phyloP scores from a whole-genome alignment of 306 rosid species.

The Medicago ruthenica region DNA sequence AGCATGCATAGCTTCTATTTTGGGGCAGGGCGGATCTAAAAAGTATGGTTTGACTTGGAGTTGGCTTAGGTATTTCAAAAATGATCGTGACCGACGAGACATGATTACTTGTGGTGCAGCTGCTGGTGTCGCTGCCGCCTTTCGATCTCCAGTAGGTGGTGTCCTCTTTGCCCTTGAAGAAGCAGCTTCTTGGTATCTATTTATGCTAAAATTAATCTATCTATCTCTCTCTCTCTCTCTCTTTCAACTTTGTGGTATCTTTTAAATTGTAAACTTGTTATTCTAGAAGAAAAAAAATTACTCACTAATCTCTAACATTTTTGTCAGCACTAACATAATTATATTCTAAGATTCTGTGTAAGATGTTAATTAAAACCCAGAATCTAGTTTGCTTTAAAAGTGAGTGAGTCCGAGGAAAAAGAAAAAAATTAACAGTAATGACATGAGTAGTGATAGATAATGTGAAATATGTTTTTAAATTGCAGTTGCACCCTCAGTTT shows the following conservation, averaged over 20 bases:
- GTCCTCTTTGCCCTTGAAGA: slow-evolving; percentile 96
- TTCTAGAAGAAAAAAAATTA: too few species aligned
- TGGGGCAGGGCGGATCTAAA: slow-evolving; percentile 93
- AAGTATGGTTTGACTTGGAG: slow-evolving; percentile 72
- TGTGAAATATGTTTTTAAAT: too few species aligned
- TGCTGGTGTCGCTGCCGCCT: slow-evolving; percentile 97
- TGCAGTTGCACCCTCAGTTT: too few species aligned
- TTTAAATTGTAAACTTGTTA: background rate
- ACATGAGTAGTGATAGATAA: too few species aligned
- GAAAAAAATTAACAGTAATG: too few species aligned
- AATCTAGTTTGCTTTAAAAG: too few species aligned
- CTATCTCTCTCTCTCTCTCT: slow-evolving; percentile 25
- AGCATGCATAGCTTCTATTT: slow-evolving; percentile 84
- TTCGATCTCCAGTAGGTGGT: slow-evolving; percentile 96
- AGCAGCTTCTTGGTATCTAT: slow-evolving; percentile 91
- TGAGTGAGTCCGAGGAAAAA: too few species aligned
- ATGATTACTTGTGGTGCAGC: slow-evolving; percentile 96
- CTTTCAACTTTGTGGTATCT: slow-evolving; percentile 25
- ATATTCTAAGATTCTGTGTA: too few species aligned
- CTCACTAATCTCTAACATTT: too few species aligned
- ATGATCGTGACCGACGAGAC: slow-evolving; percentile 90
- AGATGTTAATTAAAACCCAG: too few species aligned
- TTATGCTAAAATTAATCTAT: slow-evolving; percentile 31
- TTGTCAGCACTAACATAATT: too few species aligned
- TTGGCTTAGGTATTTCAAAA: slow-evolving; percentile 84